Conservation (phyloP, 768 basidiomycete genomes). For the Boletus reticuloceps region DNA sequence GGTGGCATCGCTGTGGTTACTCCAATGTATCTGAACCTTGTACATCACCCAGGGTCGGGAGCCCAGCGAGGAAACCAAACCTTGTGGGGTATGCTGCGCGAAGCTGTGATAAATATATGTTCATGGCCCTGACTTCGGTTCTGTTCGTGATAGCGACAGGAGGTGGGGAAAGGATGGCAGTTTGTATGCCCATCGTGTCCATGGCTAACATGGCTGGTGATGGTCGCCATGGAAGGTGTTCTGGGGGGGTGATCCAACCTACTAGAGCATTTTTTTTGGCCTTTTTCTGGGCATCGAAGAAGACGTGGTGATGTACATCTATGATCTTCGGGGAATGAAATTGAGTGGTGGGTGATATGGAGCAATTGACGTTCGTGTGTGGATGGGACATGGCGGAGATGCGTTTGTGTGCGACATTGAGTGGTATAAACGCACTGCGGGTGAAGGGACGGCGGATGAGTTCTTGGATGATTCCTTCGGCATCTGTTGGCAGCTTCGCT, state of each 20-base stretch:
- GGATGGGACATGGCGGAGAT: constrained; percentile 13
- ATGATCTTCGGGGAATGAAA: constrained; percentile 28
- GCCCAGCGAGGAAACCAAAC: constrained; percentile 69
- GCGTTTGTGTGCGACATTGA: background rate
- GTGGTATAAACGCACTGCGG: constrained; percentile 2
- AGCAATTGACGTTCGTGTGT: background rate
- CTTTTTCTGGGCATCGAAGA: constrained; percentile 53
- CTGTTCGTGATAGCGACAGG: constrained; percentile 48
- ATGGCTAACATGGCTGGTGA: constrained; percentile 59
- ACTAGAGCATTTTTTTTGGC: constrained; percentile 40
- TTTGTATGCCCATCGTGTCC: constrained; percentile 55
- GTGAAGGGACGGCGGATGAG: background rate
- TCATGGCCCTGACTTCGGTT: constrained; percentile 42
- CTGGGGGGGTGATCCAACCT: constrained; percentile 63
- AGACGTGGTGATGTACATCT: constrained; percentile 80
- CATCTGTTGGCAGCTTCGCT: constrained; percentile 11
- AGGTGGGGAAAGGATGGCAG: constrained; percentile 67
- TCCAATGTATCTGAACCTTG: constrained; percentile 40
- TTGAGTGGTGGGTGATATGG: background rate
- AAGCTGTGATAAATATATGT: constrained; percentile 45
- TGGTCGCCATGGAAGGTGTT: constrained; percentile 64
- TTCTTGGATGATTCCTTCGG: constrained; percentile 17
- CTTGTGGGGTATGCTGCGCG: constrained; percentile 48
- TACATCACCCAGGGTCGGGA: constrained; percentile 62
- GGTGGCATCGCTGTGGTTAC: background rate